Evolutionary conservation across 345 rosid genomes (phyloP), one percentile per base, ranked within the genome.

Genomic region (Luvunga scandens): DNA sequence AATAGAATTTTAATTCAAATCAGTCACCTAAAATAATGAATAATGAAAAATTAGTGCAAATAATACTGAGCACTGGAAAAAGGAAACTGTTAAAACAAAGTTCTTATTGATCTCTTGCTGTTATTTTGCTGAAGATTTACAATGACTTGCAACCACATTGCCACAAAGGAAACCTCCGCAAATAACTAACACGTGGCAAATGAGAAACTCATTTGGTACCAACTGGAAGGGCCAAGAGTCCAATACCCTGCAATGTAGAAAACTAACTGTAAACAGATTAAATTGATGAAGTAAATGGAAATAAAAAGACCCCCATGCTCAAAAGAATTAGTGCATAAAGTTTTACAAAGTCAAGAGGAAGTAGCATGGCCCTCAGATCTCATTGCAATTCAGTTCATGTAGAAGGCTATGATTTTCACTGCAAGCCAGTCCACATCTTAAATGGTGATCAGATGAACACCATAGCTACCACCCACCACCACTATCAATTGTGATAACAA

Each of bases 361-460:
- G 14, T 9, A 69, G n/a, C 36, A 50, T 28, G 24, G 71, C 69
- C 73, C 84, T 67, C 84, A 77, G 80, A 66, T 72, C 70, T 60
- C 63, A 31, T 27, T 62, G 27, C 62, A 19, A 30, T 16, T 18
- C 73, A 76, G 34, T 7, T 71, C 80, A 71, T 65, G 33, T 36
- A 34, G 60, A 42, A 72, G 73, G 38, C 27, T n/a, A 65, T 28
- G 55, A 13, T 72, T 66, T 81, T 67, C 84, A 73, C 4, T 53
- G 65, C 31, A 53, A 81, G 39, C 84, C 77, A 55, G 42, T 60
- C 69, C 64, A 71, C 28, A 39, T 81, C 67, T 66, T 66, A 53
- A 62, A 13, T 42, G 42, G 68, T 70, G 14, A 38, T 61, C 68
- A 25, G n/a, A 56, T 59, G 9, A 70, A 28, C 30, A 69, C 79